These are phyloP conservation scores for Arthrobotrys musiformis DNA, from an alignment of 2,329 filamentous ascomycete genomes.

Conservation along the genomic window DNA sequence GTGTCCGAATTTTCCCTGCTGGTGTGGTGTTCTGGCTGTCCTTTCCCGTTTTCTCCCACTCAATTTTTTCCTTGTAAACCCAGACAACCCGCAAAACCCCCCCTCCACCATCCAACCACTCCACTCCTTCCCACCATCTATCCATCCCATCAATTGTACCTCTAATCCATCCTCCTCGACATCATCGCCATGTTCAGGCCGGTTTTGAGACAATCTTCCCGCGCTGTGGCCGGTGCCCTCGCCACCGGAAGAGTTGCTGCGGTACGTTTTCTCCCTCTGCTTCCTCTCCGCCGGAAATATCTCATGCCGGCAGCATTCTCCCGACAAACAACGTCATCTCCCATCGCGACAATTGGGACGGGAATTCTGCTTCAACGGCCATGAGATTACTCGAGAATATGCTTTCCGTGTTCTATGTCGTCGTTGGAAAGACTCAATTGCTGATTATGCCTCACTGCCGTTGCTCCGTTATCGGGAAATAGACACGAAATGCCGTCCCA, in stretches of 20 bases:
- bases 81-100: constrained; percentile 40
- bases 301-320: constrained; percentile 63
- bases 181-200: constrained; percentile 89
- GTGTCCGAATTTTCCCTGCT: constrained; percentile 50
- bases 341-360: constrained; percentile 63
- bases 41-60: constrained; percentile 45
- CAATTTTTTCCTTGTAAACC: constrained; percentile 56
- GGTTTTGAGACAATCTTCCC: constrained; percentile 96
- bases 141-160: constrained; percentile 54
- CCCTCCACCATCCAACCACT: constrained; percentile 53
- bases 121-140: constrained; percentile 53
- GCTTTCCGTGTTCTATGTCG: constrained; percentile 49
- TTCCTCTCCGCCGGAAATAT: constrained; percentile 64
- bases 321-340: constrained; percentile 62
- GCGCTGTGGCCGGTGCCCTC: constrained; percentile 86
- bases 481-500: constrained; percentile 89
- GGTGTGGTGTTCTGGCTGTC: constrained; percentile 24
- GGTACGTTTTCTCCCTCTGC: constrained; percentile 91
- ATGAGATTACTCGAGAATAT: constrained; percentile 57
- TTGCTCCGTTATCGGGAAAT: constrained; percentile 61
- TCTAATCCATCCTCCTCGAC: constrained; percentile 63
- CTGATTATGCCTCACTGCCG: constrained; percentile 65
- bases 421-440: constrained; percentile 37
- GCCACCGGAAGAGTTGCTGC: constrained; percentile 90
- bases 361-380: constrained; percentile 60